Evolutionary conservation across 148 eudicot species (phyloP).

Genomic region (Persicaria maculosa): DNA sequence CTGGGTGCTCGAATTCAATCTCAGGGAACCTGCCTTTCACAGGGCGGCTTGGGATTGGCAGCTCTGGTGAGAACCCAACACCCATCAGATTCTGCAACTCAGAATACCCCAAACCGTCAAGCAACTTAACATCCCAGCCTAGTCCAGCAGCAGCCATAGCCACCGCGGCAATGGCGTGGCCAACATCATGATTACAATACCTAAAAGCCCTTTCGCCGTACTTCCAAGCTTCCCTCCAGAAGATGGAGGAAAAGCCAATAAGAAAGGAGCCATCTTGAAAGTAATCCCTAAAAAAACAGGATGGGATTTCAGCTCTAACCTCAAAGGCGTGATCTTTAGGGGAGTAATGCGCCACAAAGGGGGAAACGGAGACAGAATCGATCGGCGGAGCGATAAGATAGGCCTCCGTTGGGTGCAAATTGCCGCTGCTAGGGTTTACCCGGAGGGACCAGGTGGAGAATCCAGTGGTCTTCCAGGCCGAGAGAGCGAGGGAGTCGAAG

Average conservation of each 20-base stretch:
- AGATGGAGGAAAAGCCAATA: slow-evolving; percentile 75
- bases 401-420: slow-evolving; percentile 90
- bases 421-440: slow-evolving; percentile 92
- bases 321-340: slow-evolving; percentile 84
- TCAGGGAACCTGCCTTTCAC: slow-evolving; percentile 62
- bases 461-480: slow-evolving; percentile 86
- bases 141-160: slow-evolving; percentile 72
- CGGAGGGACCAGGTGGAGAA: slow-evolving; percentile 81
- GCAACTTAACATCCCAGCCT: slow-evolving; percentile 92
- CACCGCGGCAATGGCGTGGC: slow-evolving; percentile 79
- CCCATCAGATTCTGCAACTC: slow-evolving; percentile 78
- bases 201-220: slow-evolving; percentile 93
- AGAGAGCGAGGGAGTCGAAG: slow-evolving; percentile 72
- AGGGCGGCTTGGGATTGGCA: slow-evolving; percentile 51
- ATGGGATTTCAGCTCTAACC: slow-evolving; percentile 49
- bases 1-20: slow-evolving; percentile 92
- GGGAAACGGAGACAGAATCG: slow-evolving; percentile 33
- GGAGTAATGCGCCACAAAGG: slow-evolving; percentile 85
- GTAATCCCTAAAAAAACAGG: slow-evolving; percentile 32
- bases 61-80: slow-evolving; percentile 26
- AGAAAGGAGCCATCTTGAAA: slow-evolving; percentile 56
- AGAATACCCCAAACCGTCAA: slow-evolving; percentile 67
- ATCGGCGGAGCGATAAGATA: slow-evolving; percentile 60
- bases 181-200: slow-evolving; percentile 95
- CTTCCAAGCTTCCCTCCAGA: slow-evolving; percentile 97